phyloP scores from a whole-genome alignment of 2,329 filamentous ascomycete species.

The Endoconidiophora laricicola region DNA sequence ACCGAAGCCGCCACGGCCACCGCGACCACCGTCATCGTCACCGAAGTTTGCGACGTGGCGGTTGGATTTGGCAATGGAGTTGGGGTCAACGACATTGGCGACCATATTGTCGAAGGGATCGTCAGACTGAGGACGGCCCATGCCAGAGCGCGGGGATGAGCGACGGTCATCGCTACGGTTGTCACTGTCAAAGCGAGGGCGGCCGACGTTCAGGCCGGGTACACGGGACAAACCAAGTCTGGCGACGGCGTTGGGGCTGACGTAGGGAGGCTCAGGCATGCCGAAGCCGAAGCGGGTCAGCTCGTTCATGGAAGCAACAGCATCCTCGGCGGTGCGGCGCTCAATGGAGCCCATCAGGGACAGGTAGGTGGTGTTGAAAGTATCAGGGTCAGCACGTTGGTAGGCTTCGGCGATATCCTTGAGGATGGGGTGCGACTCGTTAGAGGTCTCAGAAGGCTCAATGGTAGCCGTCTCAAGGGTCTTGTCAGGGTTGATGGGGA shows the following conservation, averaged over 20 bases:
- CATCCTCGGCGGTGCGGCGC: constrained; percentile 21
- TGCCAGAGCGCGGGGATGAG: not conserved
- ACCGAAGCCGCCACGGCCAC: constrained; percentile 12
- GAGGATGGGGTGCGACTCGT: constrained; percentile 21
- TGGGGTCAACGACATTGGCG: constrained; percentile 7
- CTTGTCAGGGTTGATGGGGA: constrained; percentile 42
- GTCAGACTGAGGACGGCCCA: not conserved
- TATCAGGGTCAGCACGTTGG: constrained; percentile 19
- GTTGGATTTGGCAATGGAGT: constrained; percentile 1
- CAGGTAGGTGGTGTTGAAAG: constrained; percentile 31
- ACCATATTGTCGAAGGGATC: constrained; percentile 11
- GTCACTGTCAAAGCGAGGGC: constrained; percentile 1
- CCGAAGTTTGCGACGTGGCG: constrained; percentile 6
- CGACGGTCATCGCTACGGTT: constrained; percentile 9
- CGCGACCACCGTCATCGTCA: constrained; percentile 11
- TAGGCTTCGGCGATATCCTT: constrained; percentile 20
- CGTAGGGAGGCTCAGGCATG: constrained; percentile 29
- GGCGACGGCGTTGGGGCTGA: constrained; percentile 17
- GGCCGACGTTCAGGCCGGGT: constrained; percentile 22
- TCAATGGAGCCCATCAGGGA: constrained; percentile 37
- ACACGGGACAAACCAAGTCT: constrained; percentile 20
- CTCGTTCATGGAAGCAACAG: constrained; percentile 36
- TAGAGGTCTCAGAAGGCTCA: constrained; percentile 7
- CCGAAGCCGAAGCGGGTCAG: constrained; percentile 36
- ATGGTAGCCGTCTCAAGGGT: constrained; percentile 30